Evolutionary conservation across 2,329 filamentous ascomycete genomes (phyloP).

Genomic region (Achaetomium macrosporum): DNA sequence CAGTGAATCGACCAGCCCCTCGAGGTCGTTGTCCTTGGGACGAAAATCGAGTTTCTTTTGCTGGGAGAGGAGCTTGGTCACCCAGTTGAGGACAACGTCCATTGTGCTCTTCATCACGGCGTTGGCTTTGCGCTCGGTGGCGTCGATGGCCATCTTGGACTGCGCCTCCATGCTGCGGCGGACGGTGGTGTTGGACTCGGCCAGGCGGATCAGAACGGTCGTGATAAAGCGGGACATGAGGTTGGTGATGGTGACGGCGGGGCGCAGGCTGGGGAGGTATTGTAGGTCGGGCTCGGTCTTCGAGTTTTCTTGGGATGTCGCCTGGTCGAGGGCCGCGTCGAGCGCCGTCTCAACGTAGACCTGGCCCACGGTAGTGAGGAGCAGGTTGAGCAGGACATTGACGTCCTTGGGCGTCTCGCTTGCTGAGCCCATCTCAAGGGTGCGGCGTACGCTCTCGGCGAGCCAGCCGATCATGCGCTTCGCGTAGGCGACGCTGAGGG

Average conservation of each 20-base stretch:
- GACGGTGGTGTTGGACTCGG: slow-evolving; percentile 83
- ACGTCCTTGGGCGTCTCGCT: slow-evolving; percentile 93
- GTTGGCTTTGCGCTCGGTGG: slow-evolving; percentile 79
- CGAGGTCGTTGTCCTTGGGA: slow-evolving; percentile 71
- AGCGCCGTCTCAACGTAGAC: slow-evolving; percentile 65
- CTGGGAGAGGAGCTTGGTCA: slow-evolving; percentile 61
- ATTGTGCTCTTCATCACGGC: slow-evolving; percentile 51
- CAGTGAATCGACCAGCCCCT: slow-evolving; percentile 60
- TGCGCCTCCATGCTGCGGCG: slow-evolving; percentile 84
- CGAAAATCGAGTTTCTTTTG: slow-evolving; percentile 89
- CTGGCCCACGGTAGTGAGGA: slow-evolving; percentile 83
- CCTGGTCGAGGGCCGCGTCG: slow-evolving; percentile 66
- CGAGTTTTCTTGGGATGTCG: slow-evolving; percentile 66
- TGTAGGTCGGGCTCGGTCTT: slow-evolving; percentile 84
- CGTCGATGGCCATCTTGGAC: slow-evolving; percentile 63
- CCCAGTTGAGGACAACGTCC: slow-evolving; percentile 69
- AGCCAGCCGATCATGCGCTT: slow-evolving; percentile 98
- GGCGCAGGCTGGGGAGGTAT: slow-evolving; percentile 72
- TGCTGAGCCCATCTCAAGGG: slow-evolving; percentile 80
- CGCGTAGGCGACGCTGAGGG: slow-evolving; percentile 75
- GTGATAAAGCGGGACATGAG: slow-evolving; percentile 90
- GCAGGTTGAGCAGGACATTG: slow-evolving; percentile 71
- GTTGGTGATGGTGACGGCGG: slow-evolving; percentile 82
- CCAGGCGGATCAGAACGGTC: slow-evolving; percentile 83
- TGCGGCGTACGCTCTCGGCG: slow-evolving; percentile 86